Base-by-base conservation (phyloP, 352 stramenopile species). In the Globisporangium nagaii region DNA sequence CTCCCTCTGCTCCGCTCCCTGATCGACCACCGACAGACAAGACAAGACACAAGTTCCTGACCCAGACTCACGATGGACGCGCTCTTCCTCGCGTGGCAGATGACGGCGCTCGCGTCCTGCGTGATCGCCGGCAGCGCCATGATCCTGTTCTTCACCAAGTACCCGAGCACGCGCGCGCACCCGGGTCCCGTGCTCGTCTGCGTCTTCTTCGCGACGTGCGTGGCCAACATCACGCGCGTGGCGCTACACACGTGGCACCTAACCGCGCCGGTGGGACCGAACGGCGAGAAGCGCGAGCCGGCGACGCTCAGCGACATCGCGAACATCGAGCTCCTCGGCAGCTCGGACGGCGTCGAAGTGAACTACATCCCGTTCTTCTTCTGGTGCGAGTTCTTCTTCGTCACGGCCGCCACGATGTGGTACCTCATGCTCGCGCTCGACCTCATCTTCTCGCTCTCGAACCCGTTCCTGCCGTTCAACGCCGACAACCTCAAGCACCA, bases 391-490 rank as follows among this genome's bases (percentile, higher is more conserved):
- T 86, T 90, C 58, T 93, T 92, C 78, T 90, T 93, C 66, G 66
- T 67, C 55, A 90, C 81, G 39, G 70, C 84, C 15, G 55, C 75
- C 30, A 92, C 81, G 24, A 83, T 92, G 43, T 93, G 84, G 84
- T 88, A 78, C 60, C 75, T 93, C 60, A 93, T 93, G 84, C 64
- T 93, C 25, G 81, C 84, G 50, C 60, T 92, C 17, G 81, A 93
- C 52, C 65, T 93, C 36, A 92, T 93, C 60, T 92, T 90, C 63
- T 93, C 84, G 59, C 68, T 93, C 11, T 90, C 79, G 39, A 93
- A 93, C 61, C 84, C 84, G 58, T 93, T 93, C 65, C 58, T 93
- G 45, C 84, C 84, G 8, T 93, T 93, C 69, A 86, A 90, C 59
- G 76, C 79, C 46, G 83, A 93, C 70, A 88, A 87, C 56, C 60